phyloP scores from a whole-genome alignment of 495 filamentous ascomycete genomes.

The Neurospora tetraspora region DNA sequence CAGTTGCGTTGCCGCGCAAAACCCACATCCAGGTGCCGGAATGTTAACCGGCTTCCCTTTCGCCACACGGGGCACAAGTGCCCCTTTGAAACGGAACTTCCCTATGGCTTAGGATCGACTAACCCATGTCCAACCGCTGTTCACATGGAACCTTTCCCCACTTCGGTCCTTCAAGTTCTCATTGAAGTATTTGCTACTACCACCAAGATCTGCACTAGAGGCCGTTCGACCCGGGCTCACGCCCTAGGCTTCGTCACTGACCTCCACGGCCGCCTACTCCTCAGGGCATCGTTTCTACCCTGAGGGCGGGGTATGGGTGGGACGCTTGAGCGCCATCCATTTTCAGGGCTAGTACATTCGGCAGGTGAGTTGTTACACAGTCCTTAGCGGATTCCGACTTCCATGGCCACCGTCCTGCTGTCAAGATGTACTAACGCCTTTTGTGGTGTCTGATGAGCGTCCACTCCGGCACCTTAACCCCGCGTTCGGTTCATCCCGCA shows the following conservation, averaged over 20 bases:
- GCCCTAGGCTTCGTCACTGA: constrained; percentile 49
- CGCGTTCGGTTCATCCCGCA: constrained; percentile 60
- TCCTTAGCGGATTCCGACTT: constrained; percentile 57
- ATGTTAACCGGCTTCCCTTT: constrained; percentile 66
- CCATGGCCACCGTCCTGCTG: constrained; percentile 54
- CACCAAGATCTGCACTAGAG: constrained; percentile 65
- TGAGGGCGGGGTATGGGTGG: constrained; percentile 53
- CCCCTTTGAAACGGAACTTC: constrained; percentile 55
- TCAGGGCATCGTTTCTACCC: constrained; percentile 47
- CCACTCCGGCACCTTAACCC: constrained; percentile 62
- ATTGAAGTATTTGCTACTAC: constrained; percentile 71
- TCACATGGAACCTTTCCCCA: constrained; percentile 62
- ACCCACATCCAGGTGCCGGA: constrained; percentile 58
- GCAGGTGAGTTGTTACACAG: constrained; percentile 54
- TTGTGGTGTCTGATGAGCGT: constrained; percentile 63
- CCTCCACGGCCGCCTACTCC: constrained; percentile 22
- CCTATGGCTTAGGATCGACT: constrained; percentile 59
- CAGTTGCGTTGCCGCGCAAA: constrained; percentile 56
- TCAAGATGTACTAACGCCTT: constrained; percentile 55
- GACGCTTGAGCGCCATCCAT: constrained; percentile 59
- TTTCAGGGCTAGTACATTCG: constrained; percentile 56
- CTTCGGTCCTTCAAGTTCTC: constrained; percentile 65
- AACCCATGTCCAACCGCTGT: constrained; percentile 61
- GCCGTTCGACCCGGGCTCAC: constrained; percentile 57
- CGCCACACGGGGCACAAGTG: constrained; percentile 47